Conservation (phyloP, 177 flowering plant species). For the Telopea speciosissima region DNA sequence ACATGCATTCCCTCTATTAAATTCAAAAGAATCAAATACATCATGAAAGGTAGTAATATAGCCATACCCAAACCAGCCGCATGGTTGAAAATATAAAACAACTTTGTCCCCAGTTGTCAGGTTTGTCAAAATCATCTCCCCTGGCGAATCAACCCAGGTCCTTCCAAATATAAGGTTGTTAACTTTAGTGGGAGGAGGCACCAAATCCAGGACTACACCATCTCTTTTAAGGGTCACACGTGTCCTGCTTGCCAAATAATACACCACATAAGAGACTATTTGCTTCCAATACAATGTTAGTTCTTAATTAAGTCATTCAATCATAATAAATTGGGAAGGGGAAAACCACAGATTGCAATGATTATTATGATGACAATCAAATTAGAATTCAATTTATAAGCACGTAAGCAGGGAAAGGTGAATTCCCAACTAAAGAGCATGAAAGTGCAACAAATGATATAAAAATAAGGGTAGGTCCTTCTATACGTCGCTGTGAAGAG, state of each 20-base stretch:
- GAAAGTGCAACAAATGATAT: neutral
- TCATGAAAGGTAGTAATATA: neutral
- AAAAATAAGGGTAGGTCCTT: too few relatives aligned
- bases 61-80: conserved; percentile 87
- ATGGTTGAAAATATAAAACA: conserved; percentile 69
- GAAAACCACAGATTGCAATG: neutral
- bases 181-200: conserved; percentile 67
- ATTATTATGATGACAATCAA: too few relatives aligned
- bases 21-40: neutral
- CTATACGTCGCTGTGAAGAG: too few relatives aligned
- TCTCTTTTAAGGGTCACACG: conserved; percentile 64
- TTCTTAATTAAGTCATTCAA: neutral
- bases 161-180: conserved; percentile 79
- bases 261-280: conserved; percentile 1
- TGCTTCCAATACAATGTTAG: neutral
- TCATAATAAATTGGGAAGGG: too few relatives aligned
- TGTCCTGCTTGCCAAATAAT: conserved; percentile 39
- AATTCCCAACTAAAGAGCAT: neutral
- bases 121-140: conserved; percentile 78
- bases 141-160: conserved; percentile 72
- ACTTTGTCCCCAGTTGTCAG: conserved; percentile 77
- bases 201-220: conserved; percentile 61
- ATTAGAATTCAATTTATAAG: neutral
- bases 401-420: neutral
- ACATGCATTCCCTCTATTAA: neutral